Percentiles rank a stretch among this genome's conserved stretches.
These are phyloP conservation scores for Monoraphidium neglectum DNA, from an alignment of 139 green algal species.

Conservation along the genomic window DNA sequence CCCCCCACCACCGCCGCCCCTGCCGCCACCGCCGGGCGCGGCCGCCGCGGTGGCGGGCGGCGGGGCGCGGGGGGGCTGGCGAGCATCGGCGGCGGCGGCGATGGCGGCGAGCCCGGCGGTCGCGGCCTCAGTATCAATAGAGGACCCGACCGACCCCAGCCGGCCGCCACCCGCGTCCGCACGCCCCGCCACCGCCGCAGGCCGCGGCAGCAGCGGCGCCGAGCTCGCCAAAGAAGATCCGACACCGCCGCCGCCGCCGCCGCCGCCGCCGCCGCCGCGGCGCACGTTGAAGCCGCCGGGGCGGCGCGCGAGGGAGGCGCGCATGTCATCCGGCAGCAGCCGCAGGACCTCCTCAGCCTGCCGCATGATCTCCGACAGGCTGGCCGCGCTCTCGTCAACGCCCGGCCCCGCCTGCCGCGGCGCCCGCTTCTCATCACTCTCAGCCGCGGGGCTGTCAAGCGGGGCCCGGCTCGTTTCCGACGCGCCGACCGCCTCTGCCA, in stretches of 20 bases:
- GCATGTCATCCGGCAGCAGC: conserved; percentile 32
- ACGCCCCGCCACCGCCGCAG: not conserved
- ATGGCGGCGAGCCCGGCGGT: not conserved
- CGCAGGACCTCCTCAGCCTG: conserved; percentile 24
- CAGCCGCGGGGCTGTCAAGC: too few relatives aligned
- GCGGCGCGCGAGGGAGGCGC: conserved; percentile 6
- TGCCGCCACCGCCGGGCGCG: not conserved
- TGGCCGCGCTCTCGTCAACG: conserved; percentile 4
- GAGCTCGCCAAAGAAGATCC: not conserved
- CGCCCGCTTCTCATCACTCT: not conserved
- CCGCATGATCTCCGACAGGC: conserved; percentile 11
- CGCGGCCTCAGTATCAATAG: too few relatives aligned
- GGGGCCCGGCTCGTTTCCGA: too few relatives aligned
- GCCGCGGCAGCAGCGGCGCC: not conserved
- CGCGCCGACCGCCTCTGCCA: too few relatives aligned
- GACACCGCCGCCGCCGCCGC: not conserved
- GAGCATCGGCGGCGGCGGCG: too few relatives aligned
- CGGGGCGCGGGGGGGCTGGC: not conserved
- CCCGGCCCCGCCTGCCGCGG: too few relatives aligned
- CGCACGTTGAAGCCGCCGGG: too few relatives aligned
- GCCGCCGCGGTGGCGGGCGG: not conserved
- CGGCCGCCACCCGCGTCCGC: too few relatives aligned
- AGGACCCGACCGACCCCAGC: too few relatives aligned
- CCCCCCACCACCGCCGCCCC: not conserved
- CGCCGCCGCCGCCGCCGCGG: too few relatives aligned